A percentile compares a stretch with the other conserved stretches of the same genome.
These are phyloP conservation scores for Hortaea werneckii DNA, from an alignment of 2,329 filamentous ascomycete genomes.

Conservation along the genomic window DNA sequence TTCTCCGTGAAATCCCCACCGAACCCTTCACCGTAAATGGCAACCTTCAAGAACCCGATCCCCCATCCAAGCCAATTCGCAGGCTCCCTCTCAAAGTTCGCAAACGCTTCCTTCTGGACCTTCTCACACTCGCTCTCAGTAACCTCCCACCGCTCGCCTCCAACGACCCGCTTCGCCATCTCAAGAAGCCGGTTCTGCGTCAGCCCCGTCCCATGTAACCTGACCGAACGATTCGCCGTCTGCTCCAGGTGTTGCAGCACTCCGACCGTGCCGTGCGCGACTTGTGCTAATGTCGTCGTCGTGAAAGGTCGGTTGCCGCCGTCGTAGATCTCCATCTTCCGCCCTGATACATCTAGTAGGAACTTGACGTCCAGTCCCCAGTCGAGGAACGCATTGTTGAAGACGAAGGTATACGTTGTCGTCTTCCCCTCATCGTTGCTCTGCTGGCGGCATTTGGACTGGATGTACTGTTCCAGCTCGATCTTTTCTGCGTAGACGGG, in stretches of 20 bases:
- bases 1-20: conserved; percentile 23
- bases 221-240: conserved; percentile 27
- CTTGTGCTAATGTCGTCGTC: conserved; percentile 20
- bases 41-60: conserved; percentile 21
- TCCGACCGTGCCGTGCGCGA: conserved; percentile 26
- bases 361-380: conserved; percentile 24
- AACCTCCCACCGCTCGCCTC: conserved; percentile 19
- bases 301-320: conserved; percentile 26
- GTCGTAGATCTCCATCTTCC: conserved; percentile 25
- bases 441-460: conserved; percentile 12
- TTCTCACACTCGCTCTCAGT: conserved; percentile 17
- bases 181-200: conserved; percentile 30
- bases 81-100: conserved; percentile 18
- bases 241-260: conserved; percentile 25
- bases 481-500: conserved; percentile 30
- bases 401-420: conserved; percentile 27
- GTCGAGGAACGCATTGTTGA: conserved; percentile 30
- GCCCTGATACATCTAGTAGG: conserved; percentile 20
- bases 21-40: conserved; percentile 20
- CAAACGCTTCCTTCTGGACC: conserved; percentile 21
- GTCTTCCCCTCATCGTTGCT: neutral
- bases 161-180: conserved; percentile 25
- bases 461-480: conserved; percentile 26
- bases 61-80: conserved; percentile 13
- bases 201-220: conserved; percentile 25